Evolutionary conservation across 2,329 filamentous ascomycete genomes (phyloP), one percentile per base, ranked within the genome.

Genomic region (Botrytis cinerea): DNA sequence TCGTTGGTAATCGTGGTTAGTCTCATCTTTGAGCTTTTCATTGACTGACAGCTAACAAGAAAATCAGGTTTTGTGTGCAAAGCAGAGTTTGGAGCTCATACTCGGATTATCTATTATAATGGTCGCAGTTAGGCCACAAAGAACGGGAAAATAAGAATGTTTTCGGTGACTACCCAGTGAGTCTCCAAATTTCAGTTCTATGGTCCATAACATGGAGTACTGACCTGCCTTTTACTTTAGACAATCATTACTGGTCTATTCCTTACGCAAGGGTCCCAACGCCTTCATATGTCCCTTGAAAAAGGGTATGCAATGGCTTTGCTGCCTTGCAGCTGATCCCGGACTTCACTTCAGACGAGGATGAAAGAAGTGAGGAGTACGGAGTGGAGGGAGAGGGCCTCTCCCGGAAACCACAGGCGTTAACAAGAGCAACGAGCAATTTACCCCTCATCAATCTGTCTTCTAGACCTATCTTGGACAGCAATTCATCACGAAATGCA

Each of bases 61-160:
- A 35, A 35, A n/a, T 16, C 20, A 48, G 28, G 8, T 32, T 45
- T 25, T 16, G 28, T 8, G 45, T 25, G 43, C 20, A 32, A 20
- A 3, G 20, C n/a, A 64, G 1, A 8, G 12, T 35, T 48, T 22
- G n/a, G 10, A 25, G 32, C 20, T 25, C 10, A 25, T 6, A 35
- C 2, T 46, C 18, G 12, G 20, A 18, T 16, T 28, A 48, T 6
- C 60, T 62, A 25, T 20, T 20, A 2, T 10, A 10, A 8, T 59
- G 6, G 14, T 18, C 14, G 51, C 5, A 6, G 12, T n/a, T 14
- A 28, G 14, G n/a, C 10, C 51, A 12, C 16, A 54, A 25, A 10
- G 4, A 6, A 28, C 4, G 16, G 4, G 4, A 8, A 18, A n/a
- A n/a, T 1, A 51, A 25, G 2, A n/a, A 18, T 14, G 0, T n/a